Conservation (phyloP, 306 rosid genomes). For the Oxytropis ochrocephala region DNA sequence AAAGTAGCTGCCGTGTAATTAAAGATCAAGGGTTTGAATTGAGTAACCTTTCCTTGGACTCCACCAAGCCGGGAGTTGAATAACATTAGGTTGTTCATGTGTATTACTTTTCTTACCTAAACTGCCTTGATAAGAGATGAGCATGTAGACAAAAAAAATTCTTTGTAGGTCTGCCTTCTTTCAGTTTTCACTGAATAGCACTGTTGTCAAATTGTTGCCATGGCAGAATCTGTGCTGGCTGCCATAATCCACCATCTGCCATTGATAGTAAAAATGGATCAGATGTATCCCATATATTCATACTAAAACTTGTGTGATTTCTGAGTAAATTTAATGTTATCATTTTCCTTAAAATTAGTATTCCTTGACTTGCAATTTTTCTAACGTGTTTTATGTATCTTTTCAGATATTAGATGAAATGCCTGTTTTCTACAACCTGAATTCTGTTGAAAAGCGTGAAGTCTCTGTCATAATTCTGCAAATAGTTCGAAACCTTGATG, state of each 20-base stretch:
- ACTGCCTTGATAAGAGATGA: neutral
- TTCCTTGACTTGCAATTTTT: slow-evolving; percentile 6
- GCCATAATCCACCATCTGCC: too few species aligned
- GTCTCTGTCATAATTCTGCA: slow-evolving; percentile 75
- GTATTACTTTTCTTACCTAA: neutral
- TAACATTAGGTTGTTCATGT: neutral
- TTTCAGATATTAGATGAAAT: slow-evolving; percentile 92
- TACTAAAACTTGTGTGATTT: neutral
- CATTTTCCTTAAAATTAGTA: neutral
- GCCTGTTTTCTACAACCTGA: slow-evolving; percentile 96
- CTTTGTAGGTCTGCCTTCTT: neutral
- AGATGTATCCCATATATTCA: neutral
- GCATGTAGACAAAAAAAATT: neutral
- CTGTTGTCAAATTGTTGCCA: too few species aligned
- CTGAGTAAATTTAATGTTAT: neutral
- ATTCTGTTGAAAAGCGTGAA: slow-evolving; percentile 91
- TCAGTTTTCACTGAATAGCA: neutral
- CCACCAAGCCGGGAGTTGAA: neutral
- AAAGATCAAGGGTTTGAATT: neutral
- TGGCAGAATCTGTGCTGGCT: too few species aligned
- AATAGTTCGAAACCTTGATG: slow-evolving; percentile 96
- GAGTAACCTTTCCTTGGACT: neutral
- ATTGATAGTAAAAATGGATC: neutral
- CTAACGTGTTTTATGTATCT: slow-evolving; percentile 17
- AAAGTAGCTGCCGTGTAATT: neutral